Evolutionary conservation across 192 early-diverging fungal species (phyloP).

Genomic region (Rhizoclosmatium sp.): DNA sequence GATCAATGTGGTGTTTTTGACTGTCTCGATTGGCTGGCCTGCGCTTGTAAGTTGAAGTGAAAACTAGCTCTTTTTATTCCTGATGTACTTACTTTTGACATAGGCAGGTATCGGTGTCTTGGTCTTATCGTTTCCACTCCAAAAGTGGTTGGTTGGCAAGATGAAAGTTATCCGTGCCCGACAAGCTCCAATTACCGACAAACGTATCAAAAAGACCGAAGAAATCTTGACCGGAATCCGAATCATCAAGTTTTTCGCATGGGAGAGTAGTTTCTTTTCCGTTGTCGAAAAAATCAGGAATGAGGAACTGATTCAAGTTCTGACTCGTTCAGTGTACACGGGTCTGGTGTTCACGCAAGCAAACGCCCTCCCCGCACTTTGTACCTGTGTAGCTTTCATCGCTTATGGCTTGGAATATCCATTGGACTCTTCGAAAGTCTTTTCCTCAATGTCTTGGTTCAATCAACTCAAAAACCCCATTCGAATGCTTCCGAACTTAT

Average conservation of each 20-base stretch:
- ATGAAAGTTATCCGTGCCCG: conserved; percentile 11
- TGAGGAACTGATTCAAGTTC: conserved; percentile 56
- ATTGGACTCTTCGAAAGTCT: conserved; percentile 46
- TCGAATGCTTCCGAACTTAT: conserved; percentile 57
- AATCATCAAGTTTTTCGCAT: conserved; percentile 79
- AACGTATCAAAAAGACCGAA: conserved; percentile 74
- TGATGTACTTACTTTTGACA: no score
- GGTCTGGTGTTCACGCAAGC: conserved; percentile 27
- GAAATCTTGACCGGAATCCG: conserved; percentile 79
- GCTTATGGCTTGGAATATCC: conserved; percentile 49
- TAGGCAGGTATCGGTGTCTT: conserved; percentile 16
- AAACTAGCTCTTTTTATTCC: background rate
- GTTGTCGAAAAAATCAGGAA: conserved; percentile 62
- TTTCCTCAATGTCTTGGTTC: conserved; percentile 55
- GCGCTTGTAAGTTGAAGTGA: background rate
- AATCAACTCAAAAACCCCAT: conserved; percentile 50
- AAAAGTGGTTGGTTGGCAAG: conserved; percentile 17
- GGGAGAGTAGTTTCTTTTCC: conserved; percentile 70
- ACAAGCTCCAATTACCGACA: conserved; percentile 51
- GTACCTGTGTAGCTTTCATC: conserved; percentile 49
- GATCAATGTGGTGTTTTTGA: conserved; percentile 14
- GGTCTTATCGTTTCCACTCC: conserved; percentile 14
- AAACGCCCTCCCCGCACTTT: conserved; percentile 50
- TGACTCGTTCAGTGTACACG: conserved; percentile 11
- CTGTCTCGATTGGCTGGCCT: conserved; percentile 7